Percentiles rank a stretch among this genome's conserved stretches.
These are phyloP conservation scores for Pulveroboletus sp. DNA, from an alignment of 1,284 basidiomycete genomes.

Conservation along the genomic window DNA sequence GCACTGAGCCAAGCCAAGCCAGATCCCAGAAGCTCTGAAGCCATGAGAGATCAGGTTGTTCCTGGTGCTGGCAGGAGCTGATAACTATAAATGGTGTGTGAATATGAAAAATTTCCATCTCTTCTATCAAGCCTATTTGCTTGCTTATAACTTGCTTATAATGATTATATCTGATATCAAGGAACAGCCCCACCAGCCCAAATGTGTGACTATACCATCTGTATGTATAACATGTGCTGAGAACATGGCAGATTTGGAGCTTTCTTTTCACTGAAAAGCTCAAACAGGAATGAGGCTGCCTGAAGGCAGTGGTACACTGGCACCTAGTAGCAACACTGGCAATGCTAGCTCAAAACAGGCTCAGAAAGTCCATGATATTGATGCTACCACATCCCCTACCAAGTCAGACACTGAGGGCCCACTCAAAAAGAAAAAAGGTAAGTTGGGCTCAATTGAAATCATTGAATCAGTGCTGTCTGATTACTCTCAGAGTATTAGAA, in stretches of 20 bases:
- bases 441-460: background rate
- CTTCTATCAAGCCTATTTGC: background rate
- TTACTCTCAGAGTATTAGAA: background rate
- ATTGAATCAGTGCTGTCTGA: background rate
- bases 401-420: background rate
- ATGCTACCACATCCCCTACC: background rate
- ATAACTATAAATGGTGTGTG: background rate
- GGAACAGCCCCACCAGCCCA: constrained; percentile 2
- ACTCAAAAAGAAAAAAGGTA: background rate
- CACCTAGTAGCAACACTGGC: background rate
- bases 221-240: background rate
- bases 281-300: background rate
- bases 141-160: background rate
- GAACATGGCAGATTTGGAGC: constrained; percentile 3
- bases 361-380: background rate
- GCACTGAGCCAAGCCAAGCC: background rate
- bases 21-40: constrained; percentile 11
- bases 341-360: background rate
- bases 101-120: background rate
- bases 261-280: background rate
- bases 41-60: background rate
- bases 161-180: background rate
- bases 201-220: background rate
- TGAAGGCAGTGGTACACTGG: background rate
- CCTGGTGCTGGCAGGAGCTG: background rate